Conservation (phyloP, 2,329 filamentous ascomycete genomes). For the Colletotrichum lentis region DNA sequence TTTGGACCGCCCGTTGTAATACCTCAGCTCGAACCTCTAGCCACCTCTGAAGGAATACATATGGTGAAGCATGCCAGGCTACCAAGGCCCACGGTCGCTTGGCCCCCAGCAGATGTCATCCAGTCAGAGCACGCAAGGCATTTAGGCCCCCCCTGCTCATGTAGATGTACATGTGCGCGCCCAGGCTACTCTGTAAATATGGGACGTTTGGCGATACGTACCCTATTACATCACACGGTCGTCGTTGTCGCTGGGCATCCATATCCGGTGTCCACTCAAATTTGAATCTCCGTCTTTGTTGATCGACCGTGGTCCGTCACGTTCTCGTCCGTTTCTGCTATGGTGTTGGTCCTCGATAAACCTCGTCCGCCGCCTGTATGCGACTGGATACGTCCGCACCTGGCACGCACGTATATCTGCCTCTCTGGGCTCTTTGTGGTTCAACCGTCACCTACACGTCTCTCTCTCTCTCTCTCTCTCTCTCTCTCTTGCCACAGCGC, state of each 20-base stretch:
- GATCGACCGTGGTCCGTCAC: background rate
- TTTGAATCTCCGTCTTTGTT: conserved; percentile 16
- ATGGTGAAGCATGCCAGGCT: background rate
- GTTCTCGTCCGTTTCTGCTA: conserved; percentile 1
- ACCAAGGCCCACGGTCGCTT: background rate
- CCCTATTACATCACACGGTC: conserved; percentile 27
- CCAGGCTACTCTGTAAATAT: conserved; percentile 11
- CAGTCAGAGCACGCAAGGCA: background rate
- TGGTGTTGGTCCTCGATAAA: background rate
- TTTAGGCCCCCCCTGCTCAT: background rate
- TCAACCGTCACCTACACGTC: background rate
- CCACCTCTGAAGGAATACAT: background rate
- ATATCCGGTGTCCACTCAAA: background rate
- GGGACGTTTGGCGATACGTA: conserved; percentile 4
- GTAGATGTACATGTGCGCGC: background rate
- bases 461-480: background rate
- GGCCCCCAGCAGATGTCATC: background rate
- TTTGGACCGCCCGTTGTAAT: background rate
- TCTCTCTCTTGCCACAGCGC: background rate
- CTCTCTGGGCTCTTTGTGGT: background rate
- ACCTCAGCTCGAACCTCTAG: background rate
- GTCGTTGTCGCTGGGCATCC: background rate
- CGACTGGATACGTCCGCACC: background rate
- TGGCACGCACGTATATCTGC: background rate
- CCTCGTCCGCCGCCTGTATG: background rate